These are phyloP conservation scores for Ceratobasidium sp. DNA, from an alignment of 1,284 basidiomycete genomes.

Conservation along the genomic window DNA sequence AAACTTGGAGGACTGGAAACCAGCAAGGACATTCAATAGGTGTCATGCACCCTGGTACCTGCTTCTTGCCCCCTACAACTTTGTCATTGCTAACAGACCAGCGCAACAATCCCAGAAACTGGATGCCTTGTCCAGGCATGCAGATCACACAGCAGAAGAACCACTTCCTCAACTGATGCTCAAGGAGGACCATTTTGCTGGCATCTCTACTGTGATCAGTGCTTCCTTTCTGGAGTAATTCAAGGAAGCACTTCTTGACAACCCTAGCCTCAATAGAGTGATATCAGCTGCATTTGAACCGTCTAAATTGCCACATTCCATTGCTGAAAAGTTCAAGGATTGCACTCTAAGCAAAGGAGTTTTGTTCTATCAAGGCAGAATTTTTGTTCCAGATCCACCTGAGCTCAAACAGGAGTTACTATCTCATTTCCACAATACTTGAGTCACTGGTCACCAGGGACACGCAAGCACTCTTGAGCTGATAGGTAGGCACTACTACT, in stretches of 20 bases:
- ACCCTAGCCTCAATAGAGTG: not conserved
- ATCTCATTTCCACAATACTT: conserved; percentile 24
- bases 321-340: no score
- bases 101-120: conserved; percentile 42
- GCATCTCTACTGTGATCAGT: no score
- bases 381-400: conserved; percentile 41
- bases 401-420: not conserved
- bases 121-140: conserved; percentile 44
- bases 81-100: conserved; percentile 43
- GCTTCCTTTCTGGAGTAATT: no score
- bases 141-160: conserved; percentile 33
- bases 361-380: not conserved
- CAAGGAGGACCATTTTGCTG: not conserved
- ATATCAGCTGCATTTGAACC: not conserved
- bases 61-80: conserved; percentile 42
- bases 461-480: conserved; percentile 28
- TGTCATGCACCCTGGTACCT: conserved; percentile 45
- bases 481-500: conserved; percentile 36
- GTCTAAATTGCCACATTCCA: no score
- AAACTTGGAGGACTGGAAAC: conserved; percentile 15
- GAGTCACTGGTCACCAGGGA: conserved; percentile 38
- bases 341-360: no score
- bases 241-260: no score
- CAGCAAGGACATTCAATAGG: conserved; percentile 18
- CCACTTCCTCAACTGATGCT: conserved; percentile 15